Base-by-base conservation (phyloP, 192 early-diverging fungal genomes). In the Fimicolochytrium jonesii region DNA sequence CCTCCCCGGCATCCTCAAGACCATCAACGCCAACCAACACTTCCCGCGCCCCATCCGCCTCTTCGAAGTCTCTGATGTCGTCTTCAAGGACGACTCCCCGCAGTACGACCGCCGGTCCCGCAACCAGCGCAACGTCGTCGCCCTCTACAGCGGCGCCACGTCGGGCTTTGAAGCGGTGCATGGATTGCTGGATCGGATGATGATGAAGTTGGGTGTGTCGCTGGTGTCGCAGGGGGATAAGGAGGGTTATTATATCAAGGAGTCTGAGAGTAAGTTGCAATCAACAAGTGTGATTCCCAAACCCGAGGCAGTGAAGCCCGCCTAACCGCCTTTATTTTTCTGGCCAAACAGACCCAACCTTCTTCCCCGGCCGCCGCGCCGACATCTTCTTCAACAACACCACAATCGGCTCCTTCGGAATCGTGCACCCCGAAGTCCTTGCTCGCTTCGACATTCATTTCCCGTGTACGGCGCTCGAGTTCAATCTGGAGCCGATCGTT, bases 41-140 rank as follows among this genome's bases (percentile, higher is more conserved):
- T 65, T 68, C 29, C 74, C 94, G 3, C 78, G 95, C 35, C 97
- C 97, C 6, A 75, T 95, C 77, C 91, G 90, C 74, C 69, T 98
- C 59, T 99, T 99, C 68, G 97, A 99, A 71, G 93, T 97, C 31
- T 92, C 91, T 29, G 95, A 99, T 56, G 86, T 95, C 28, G 90
- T 90, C 18, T 74, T 94, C 66, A 92, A 95, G 77, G 91, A 95
- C 72, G 85, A 92, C 20, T 1, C 29, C n/a, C 42, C 53, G 4
- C 70, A 81, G 7, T 59, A 69, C 43, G 92, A 93, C 65, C 79
- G 91, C 56, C 77, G 87, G n/a, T 83, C 90, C 4, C 73, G 88
- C 60, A 99, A 97, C 77, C 81, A 93, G 71, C 84, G 97, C 37
- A 90, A 88, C 56, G 79, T 96, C 39, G 89, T 89, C 49, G 89